phyloP scores from a whole-genome alignment of 1,139 yeast species.

The Pneumocystis canis region DNA sequence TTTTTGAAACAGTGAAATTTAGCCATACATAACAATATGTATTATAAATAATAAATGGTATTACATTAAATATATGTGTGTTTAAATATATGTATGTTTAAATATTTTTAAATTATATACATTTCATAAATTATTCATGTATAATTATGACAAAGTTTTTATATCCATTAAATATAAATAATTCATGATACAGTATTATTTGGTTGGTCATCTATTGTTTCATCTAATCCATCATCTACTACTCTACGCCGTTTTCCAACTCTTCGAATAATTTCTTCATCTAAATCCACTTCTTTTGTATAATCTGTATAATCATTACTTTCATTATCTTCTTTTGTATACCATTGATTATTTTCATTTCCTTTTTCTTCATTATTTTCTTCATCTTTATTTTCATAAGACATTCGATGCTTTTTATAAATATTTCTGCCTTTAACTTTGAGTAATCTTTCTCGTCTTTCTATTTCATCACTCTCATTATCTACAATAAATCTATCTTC shows the following conservation, averaged over 20 bases:
- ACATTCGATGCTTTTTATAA: slow-evolving; percentile 24
- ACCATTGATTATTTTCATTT: slow-evolving; percentile 12
- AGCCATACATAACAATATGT: too few species aligned
- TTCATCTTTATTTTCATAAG: slow-evolving; percentile 7
- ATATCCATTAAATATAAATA: too few species aligned
- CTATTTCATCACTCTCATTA: slow-evolving; percentile 24
- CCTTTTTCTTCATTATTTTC: slow-evolving; percentile 24
- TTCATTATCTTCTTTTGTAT: slow-evolving; percentile 19
- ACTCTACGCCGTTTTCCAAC: not conserved
- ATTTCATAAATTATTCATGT: too few species aligned
- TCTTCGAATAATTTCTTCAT: not conserved
- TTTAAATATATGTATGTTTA: too few species aligned
- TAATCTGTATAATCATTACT: slow-evolving; percentile 19
- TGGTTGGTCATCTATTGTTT: not conserved
- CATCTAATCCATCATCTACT: not conserved
- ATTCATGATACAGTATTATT: too few species aligned
- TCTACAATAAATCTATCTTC: slow-evolving; percentile 31
- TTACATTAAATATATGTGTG: too few species aligned
- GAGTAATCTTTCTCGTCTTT: slow-evolving; percentile 43
- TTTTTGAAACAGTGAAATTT: too few species aligned
- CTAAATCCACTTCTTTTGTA: not conserved
- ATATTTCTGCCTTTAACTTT: slow-evolving; percentile 43
- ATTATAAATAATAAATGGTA: too few species aligned
- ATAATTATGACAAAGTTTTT: too few species aligned
- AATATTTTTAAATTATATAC: too few species aligned